phyloP scores from a whole-genome alignment of 805 yeast species.

The Pichia thaimueangensis region DNA sequence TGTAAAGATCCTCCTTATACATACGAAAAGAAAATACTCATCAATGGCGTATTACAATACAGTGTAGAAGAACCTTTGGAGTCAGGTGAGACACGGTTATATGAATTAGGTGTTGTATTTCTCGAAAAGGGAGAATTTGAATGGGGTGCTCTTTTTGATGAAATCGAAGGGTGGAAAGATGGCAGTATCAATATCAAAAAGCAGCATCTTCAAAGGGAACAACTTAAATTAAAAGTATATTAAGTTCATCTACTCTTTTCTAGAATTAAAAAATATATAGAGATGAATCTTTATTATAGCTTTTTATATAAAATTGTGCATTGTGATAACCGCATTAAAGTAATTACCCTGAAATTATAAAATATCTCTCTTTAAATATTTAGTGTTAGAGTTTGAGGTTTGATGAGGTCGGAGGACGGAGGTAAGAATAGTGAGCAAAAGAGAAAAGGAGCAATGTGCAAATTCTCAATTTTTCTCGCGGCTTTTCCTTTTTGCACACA shows the following conservation, averaged over 20 bases:
- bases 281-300: too few relatives aligned
- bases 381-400: too few relatives aligned
- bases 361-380: too few relatives aligned
- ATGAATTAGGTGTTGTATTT: slow-evolving; percentile 53
- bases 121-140: slow-evolving; percentile 77
- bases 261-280: too few relatives aligned
- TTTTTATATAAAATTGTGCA: too few relatives aligned
- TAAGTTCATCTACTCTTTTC: not conserved
- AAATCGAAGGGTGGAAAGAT: slow-evolving; percentile 24
- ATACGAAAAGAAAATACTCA: slow-evolving; percentile 53
- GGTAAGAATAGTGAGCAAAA: too few relatives aligned
- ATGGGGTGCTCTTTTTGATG: slow-evolving; percentile 64
- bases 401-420: too few relatives aligned
- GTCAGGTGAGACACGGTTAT: slow-evolving; percentile 36
- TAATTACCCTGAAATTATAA: too few relatives aligned
- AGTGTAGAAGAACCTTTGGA: slow-evolving; percentile 37
- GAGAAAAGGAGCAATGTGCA: too few relatives aligned
- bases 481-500: too few relatives aligned
- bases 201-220: slow-evolving; percentile 35
- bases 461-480: too few relatives aligned
- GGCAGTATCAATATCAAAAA: slow-evolving; percentile 22
- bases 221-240: slow-evolving; percentile 26
- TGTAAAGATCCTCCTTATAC: slow-evolving; percentile 25
- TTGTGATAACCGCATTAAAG: too few relatives aligned
- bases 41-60: slow-evolving; percentile 67